A percentile compares a stretch with the other conserved stretches of the same genome.
Evolutionary conservation across 176 grass and related monocot genomes (phyloP).

Genomic region (Ensete ventricosum): DNA sequence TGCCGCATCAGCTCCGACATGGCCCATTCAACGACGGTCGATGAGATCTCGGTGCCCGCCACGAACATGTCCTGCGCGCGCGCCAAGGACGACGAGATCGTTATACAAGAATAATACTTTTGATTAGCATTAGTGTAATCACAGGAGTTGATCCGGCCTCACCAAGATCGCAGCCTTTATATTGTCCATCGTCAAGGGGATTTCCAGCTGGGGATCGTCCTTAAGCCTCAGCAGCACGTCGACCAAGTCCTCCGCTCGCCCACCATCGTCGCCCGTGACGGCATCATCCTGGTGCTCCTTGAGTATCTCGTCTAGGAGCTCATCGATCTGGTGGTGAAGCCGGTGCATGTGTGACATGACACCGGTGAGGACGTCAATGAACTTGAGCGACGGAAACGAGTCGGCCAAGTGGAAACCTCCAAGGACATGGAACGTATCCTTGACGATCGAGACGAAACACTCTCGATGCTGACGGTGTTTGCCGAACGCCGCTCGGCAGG

Average conservation of each 20-base stretch:
- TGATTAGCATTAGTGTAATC: not conserved
- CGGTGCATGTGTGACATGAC: not conserved
- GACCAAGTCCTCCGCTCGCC: not conserved
- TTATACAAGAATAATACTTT: not conserved
- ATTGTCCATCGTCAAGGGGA: not conserved
- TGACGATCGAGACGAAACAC: not conserved
- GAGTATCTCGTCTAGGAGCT: not conserved
- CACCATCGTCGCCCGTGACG: not conserved
- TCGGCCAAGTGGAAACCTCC: not conserved
- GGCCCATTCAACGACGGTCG: not conserved
- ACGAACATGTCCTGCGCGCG: not conserved
- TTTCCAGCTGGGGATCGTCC: not conserved
- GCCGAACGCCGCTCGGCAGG: not conserved
- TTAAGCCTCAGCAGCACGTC: not conserved
- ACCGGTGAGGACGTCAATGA: not conserved
- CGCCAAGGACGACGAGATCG: no score
- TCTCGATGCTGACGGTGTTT: not conserved
- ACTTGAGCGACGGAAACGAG: not conserved
- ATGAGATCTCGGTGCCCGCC: not conserved
- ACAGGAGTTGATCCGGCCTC: no score
- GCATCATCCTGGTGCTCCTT: not conserved
- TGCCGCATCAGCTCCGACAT: slow-evolving; percentile 4
- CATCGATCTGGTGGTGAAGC: not conserved
- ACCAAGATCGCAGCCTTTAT: not conserved
- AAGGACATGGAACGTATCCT: not conserved